Base-by-base conservation (phyloP, 805 yeast genomes). In the Lipomyces mesembrius region DNA sequence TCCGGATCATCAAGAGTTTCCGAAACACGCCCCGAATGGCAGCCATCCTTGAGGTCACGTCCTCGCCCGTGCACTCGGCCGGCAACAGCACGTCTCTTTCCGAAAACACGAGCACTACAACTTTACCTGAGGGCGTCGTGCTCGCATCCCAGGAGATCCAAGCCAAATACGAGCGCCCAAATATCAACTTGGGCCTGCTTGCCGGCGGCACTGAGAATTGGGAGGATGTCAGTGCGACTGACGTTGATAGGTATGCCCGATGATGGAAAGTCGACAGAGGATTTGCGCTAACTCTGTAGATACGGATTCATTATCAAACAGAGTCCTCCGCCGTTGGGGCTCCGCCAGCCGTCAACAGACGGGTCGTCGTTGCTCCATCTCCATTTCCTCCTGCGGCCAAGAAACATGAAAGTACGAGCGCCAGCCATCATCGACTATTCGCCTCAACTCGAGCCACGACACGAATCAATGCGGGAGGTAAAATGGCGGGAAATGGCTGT, bases 171-270 rank as follows among this genome's bases (percentile, higher is more conserved):
- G 37, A 39, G 14, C 14, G 27, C 20, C 25, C 37, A 29, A 27
- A 29, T 20, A 27, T 53, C 29, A 39, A 60, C 22, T 17, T 14
- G 9, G 62, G 43, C n/a, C 57, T 67, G n/a, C 61, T 65, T 6
- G 71, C 69, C 20, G 70, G 69, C 25, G 71, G 71, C 20, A 55
- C 57, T 32, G 71, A 65, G 59, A 59, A 68, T 59, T 65, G 70
- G 70, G 29, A 32, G 3, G 70, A 57, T 22, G 67, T 68, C 39
- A 35, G 22, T n/a, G 60, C 71, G 22, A 62, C 52, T 20, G 49
- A 57, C 35, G 71, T 68, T 25, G 71, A 68, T 54, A 55, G 71
- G 49, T 43, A 43, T 43, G 49, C 7, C 11, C 7, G 20, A 43
- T 7, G 22, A 17, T 12, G 43, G 43, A 5, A 9, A 22, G 20